Evolutionary conservation across 345 rosid genomes (phyloP), one percentile per base, ranked within the genome.

Genomic region (Laguncularia racemosa): DNA sequence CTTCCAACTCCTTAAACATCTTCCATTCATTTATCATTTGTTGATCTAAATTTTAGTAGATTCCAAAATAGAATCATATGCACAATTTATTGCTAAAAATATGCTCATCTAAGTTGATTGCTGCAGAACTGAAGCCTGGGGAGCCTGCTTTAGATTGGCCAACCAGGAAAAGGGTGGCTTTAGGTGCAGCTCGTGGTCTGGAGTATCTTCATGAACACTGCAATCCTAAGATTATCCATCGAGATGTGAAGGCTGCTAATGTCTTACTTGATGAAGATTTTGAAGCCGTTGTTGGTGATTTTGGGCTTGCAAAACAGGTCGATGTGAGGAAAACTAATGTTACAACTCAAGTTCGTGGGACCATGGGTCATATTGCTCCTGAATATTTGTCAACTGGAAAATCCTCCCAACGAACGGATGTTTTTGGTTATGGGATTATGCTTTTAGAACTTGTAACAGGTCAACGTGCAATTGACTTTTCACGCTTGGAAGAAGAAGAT

Each of bases 401-500:
- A 62, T 93, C 99, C 48, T 93, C 99, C 1, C 97, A 87, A 68
- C 77, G 91, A 67, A 89, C 99, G 6, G 99, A 93, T 81, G 96
- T 93, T 66, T 93, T 93, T 55, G 98, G 98, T 38, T 92, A 86
- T 23, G 98, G 98, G 19, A 89, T 92, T 47, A 79, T 83, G 95
- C 93, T 92, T 64, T 81, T 92, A 46, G 98, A 92, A 82, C 89
- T 92, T n/a, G 98, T 92, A 48, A 92, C 98, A n/a, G 98, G 98
- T 52, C 98, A 92, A 72, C 83, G 98, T 0, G 98, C 98, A 0
- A 89, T 92, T 21, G 98, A 92, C 67, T 89, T 89, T 70, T 86
- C 98, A 14, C 93, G 98, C 50, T 69, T 89, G 79, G 98, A 92
- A 70, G 98, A 89, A 72, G 98, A 89, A 67, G 96, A 88, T 64